Base-by-base conservation (phyloP, 805 yeast genomes). In the Myxozyma neotropica region DNA sequence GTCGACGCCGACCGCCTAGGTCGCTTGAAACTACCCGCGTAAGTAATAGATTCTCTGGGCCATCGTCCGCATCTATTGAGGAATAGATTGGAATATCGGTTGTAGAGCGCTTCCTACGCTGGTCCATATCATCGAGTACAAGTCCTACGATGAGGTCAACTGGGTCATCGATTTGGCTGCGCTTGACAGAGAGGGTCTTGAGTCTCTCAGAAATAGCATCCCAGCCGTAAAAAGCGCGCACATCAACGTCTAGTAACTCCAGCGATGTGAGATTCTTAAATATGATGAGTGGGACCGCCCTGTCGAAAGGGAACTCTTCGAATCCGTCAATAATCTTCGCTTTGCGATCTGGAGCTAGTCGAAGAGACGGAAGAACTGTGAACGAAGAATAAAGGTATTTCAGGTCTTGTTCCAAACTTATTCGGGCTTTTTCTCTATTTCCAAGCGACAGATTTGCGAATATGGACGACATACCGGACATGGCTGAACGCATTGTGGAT, bases 291-390 rank as follows among this genome's bases (percentile, higher is more conserved):
- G 89, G 89, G 7, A 86, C 85, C 3, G 86, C 80, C 2, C 88
- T 83, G 67, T 85, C 89, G 69, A 86, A 84, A 0, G 89, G 89
- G 68, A 81, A 85, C 68, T 85, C 89, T 67, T 85, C 88, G 69
- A 83, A 85, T 1, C 85, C 84, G 51, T 77, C 79, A 29, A 85
- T 84, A 45, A 82, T 73, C 62, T 77, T 80, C 17, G 86, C 80
- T 61, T 83, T 83, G 5, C 83, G 77, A 61, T 83, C 86, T 10
- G 86, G 85, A 12, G 85, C 80, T 56, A 85, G 69, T 36, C 86
- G 73, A 52, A 85, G 75, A 68, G 88, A 83, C 0, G 89, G 89
- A 27, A 85, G 74, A 63, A 84, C 84, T 2, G 87, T 81, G 70
- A 85, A 85, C 3, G 86, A 84, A 17, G 85, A 79, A 69, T 83